Percentiles rank a stretch among this genome's conserved stretches.
phyloP scores from a whole-genome alignment of 1,284 basidiomycete genomes.

The Phellopilus nigrolimitatus region DNA sequence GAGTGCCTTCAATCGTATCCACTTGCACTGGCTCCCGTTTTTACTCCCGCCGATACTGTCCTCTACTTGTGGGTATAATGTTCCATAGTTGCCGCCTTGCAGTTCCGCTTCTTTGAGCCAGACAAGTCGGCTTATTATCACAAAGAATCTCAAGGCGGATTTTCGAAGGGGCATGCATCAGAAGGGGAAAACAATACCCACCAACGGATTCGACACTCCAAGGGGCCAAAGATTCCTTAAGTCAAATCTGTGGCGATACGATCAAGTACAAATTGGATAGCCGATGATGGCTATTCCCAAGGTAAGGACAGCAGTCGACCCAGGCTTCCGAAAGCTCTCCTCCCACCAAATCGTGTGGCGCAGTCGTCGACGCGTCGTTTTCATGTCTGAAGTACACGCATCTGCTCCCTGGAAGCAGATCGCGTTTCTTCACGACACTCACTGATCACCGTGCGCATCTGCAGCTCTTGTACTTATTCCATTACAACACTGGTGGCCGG shows the following conservation, averaged over 20 bases:
- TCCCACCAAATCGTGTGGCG: slow-evolving; percentile 8
- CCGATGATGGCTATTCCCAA: slow-evolving; percentile 7
- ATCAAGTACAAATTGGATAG: slow-evolving; percentile 4
- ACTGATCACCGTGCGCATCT: slow-evolving; percentile 6
- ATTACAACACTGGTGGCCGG: slow-evolving; percentile 9
- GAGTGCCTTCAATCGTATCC: slow-evolving; percentile 3
- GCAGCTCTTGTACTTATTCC: not conserved
- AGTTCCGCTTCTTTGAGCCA: not conserved
- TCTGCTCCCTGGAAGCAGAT: slow-evolving; percentile 10
- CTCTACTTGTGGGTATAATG: not conserved
- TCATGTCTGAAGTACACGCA: slow-evolving; percentile 10
- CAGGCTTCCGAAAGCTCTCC: slow-evolving; percentile 2
- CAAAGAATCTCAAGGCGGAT: not conserved
- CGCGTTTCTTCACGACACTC: slow-evolving; percentile 14
- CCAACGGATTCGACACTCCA: not conserved
- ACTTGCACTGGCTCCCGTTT: slow-evolving; percentile 5
- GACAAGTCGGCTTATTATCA: too few relatives aligned
- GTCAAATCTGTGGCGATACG: slow-evolving; percentile 3
- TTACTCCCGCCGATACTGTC: not conserved
- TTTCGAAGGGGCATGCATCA: not conserved
- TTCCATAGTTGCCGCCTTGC: not conserved
- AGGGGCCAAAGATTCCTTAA: not conserved
- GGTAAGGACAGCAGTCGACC: not conserved
- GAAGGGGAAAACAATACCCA: not conserved
- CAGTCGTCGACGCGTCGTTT: not conserved